phyloP scores from a whole-genome alignment of 1,284 basidiomycete species.

The Trichosporon asahii region DNA sequence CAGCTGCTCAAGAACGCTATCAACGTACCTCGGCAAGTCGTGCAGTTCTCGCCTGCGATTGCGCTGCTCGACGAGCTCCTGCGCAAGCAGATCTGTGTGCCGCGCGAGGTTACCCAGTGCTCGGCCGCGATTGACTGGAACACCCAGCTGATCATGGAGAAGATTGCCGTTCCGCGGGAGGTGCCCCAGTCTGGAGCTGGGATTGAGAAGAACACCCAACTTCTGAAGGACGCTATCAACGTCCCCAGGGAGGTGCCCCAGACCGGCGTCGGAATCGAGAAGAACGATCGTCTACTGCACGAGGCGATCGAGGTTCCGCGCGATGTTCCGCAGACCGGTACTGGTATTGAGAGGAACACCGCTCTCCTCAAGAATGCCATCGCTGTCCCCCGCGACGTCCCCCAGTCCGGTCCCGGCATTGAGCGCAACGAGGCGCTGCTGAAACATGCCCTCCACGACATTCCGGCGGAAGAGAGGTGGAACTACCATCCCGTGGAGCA shows the following conservation, averaged over 20 bases:
- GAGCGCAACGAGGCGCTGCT: not conserved
- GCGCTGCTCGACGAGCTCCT: not conserved
- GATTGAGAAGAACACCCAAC: not conserved
- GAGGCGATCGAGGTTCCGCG: not conserved
- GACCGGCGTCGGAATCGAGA: not conserved
- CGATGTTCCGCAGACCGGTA: not conserved
- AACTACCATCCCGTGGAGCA: not conserved
- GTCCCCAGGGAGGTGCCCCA: not conserved
- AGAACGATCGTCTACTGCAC: not conserved
- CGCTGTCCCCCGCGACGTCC: not conserved
- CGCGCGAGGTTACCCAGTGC: not conserved
- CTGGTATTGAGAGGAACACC: not conserved
- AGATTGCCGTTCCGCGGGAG: not conserved
- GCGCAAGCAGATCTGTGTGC: not conserved
- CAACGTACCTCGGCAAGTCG: not conserved
- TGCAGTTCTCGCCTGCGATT: not conserved
- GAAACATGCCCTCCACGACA: not conserved
- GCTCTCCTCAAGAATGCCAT: not conserved
- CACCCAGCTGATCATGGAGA: not conserved
- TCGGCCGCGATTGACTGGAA: not conserved
- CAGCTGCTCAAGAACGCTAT: not conserved
- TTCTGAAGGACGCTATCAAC: not conserved
- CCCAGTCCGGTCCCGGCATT: not conserved
- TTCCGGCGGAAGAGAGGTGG: not conserved
- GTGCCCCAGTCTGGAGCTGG: not conserved